These are phyloP conservation scores for Lactarius indigo DNA, from an alignment of 768 basidiomycete genomes.

Conservation along the genomic window DNA sequence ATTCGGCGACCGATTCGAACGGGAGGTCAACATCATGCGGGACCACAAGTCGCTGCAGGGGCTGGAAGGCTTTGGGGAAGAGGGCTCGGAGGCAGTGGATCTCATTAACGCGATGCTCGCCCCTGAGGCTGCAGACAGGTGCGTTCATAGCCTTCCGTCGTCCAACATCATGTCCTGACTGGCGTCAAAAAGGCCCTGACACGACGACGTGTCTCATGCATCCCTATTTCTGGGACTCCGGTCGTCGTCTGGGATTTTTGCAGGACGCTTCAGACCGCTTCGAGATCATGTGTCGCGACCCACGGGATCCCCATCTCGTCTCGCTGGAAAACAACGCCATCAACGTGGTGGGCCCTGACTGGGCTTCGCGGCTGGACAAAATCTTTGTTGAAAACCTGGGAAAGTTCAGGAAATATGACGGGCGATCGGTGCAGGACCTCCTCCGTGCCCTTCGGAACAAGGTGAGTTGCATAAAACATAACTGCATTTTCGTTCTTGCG, in stretches of 20 bases:
- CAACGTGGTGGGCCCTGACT: slow-evolving; percentile 83
- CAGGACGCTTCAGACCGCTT: slow-evolving; percentile 97
- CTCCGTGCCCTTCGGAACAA: slow-evolving; percentile 93
- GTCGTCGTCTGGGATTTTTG: slow-evolving; percentile 83
- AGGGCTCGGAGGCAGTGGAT: slow-evolving; percentile 86
- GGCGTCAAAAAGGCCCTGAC: slow-evolving; percentile 64
- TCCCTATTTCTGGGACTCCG: slow-evolving; percentile 96
- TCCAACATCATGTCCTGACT: background rate
- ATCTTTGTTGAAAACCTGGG: slow-evolving; percentile 91
- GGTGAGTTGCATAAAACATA: slow-evolving; percentile 45
- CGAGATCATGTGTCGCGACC: slow-evolving; percentile 95
- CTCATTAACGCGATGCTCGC: slow-evolving; percentile 78
- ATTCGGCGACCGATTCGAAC: slow-evolving; percentile 87
- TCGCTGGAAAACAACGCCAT: slow-evolving; percentile 68
- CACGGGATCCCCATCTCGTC: slow-evolving; percentile 71
- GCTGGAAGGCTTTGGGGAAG: slow-evolving; percentile 83
- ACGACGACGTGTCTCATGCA: slow-evolving; percentile 85
- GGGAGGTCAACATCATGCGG: slow-evolving; percentile 92
- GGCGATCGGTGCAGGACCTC: slow-evolving; percentile 84
- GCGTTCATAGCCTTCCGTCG: slow-evolving; percentile 12
- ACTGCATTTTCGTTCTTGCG: background rate
- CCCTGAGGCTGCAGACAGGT: slow-evolving; percentile 74
- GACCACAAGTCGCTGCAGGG: slow-evolving; percentile 67
- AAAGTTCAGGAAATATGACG: slow-evolving; percentile 97
- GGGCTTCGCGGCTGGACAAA: slow-evolving; percentile 83